These are phyloP conservation scores for Pyropia haitanensis DNA, from an alignment of 23 red algal species.

Conservation along the genomic window DNA sequence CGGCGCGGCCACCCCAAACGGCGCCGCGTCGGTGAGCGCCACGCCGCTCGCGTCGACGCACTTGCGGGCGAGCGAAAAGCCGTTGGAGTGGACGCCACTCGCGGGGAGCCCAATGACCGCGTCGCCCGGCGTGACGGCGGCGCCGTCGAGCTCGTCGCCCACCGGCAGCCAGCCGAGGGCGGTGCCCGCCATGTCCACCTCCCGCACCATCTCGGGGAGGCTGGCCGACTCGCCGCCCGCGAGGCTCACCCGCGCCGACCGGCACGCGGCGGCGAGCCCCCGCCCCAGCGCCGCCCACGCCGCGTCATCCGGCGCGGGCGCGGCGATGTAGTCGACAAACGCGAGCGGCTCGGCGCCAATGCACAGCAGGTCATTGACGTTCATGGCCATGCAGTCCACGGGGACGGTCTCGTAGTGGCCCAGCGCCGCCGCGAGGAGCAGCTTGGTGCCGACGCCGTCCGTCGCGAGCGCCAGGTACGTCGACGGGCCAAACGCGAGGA, in stretches of 20 bases:
- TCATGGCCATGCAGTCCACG: slow-evolving; percentile 91
- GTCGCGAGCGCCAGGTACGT: slow-evolving; percentile 67
- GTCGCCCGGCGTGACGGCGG: slow-evolving; percentile 40
- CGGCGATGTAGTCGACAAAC: slow-evolving; percentile 96
- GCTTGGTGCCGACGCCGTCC: slow-evolving; percentile 86
- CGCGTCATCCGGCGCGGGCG: slow-evolving; percentile 32
- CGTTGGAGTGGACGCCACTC: slow-evolving; percentile 81
- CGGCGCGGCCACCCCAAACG: slow-evolving; percentile 24
- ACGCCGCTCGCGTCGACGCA: slow-evolving; percentile 23
- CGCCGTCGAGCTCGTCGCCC: slow-evolving; percentile 48
- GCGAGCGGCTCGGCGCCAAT: slow-evolving; percentile 90
- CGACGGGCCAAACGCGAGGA: slow-evolving; percentile 77
- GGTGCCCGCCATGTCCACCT: slow-evolving; percentile 92
- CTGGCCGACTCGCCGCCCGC: slow-evolving; percentile 87
- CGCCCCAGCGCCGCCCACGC: slow-evolving; percentile 66
- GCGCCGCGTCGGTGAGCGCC: slow-evolving; percentile 26
- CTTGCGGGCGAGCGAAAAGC: slow-evolving; percentile 63
- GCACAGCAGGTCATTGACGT: slow-evolving; percentile 94
- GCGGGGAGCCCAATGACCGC: slow-evolving; percentile 66
- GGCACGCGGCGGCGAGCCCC: slow-evolving; percentile 55
- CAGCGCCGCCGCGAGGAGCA: slow-evolving; percentile 62
- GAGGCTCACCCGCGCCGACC: slow-evolving; percentile 59
- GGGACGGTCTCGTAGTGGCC: slow-evolving; percentile 54
- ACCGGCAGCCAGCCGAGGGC: slow-evolving; percentile 81
- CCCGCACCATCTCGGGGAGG: slow-evolving; percentile 74